Evolutionary conservation across 2,329 filamentous ascomycete genomes (phyloP), one percentile per base, ranked within the genome.

Genomic region (Verticillium nonalfalfae): DNA sequence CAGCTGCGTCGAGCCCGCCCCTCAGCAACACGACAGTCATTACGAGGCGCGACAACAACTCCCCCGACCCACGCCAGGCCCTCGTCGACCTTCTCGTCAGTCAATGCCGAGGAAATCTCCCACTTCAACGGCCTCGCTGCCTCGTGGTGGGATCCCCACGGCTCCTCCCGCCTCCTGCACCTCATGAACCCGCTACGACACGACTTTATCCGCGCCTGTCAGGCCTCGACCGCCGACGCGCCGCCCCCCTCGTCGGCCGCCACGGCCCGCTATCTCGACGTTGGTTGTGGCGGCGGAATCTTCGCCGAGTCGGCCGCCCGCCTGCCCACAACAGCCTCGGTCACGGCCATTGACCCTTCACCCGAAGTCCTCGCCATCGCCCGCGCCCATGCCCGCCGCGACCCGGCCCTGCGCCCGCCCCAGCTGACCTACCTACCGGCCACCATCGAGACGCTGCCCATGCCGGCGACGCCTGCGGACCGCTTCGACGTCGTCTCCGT

Each of bases 121-220:
- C 95, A 99, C 80, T 99, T 99, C 84, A 93, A 93, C 71, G 87
- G 87, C 65, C 91, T 99, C 70, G 95, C 95, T 66, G 91, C 90
- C 66, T 89, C 89, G 69, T 99, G 95, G 95, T 99, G 95, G 95
- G 93, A 98, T 76, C 91, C 94, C 1, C 88, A 97, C 72, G 95
- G 95, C 59, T 89, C 94, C 7, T 59, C 57, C 31, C 57, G 57
- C 14, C 57, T 59, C 39, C 57, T 59, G 31, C 57, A 59, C 26
- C 57, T 59, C 57, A 59, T 59, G 57, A 59, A 59, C 38, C 57
- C 57, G 97, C 93, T 4, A 75, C 81, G 57, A 68, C 69, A 66
- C 82, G 85, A 21, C 57, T 59, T 59, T 18, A 45, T 59, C 38
- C 57, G 57, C 38, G 14, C 18, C 21, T 59, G 57, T 39, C 57